Evolutionary conservation across 768 basidiomycete species (phyloP), one percentile per base, ranked within the genome.

Genomic region (Xerocomellus chrysenteron): DNA sequence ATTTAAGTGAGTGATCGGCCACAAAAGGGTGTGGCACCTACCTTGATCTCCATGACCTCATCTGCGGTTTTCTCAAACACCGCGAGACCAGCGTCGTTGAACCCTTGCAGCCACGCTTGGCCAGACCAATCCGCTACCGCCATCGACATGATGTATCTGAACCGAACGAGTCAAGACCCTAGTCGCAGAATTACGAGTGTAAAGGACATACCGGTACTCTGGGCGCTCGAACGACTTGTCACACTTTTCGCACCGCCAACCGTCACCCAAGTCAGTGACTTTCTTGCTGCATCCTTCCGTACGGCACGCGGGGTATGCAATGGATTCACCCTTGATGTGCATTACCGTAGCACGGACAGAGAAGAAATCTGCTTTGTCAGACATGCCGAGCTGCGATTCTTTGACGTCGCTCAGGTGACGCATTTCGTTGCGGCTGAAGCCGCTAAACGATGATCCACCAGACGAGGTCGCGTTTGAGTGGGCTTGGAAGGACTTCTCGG

Each of bases 161-260:
- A 13, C 5, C 39, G 28, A 30, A 55, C 19, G 2, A 33, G 45
- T 61, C 56, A 56, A 40, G 5, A 54, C 40, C 26, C 35, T 28
- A 54, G 51, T 26, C 42, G 46, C 30, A 52, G 52, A 42, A 9
- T 2, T 10, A 36, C 40, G 5, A 39, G 28, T 5, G 32, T 11
- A 21, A 8, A 39, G 3, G 3, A 77, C 84, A 58, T 62, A 95
- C 95, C 95, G 81, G 68, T 94, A 81, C 61, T 91, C 84, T 4
- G 96, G 94, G 33, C 79, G 76, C 2, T 80, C 77, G 65, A 82
- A 89, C 26, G 72, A 81, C 69, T 80, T 83, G 50, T 90, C 83
- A 69, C 96, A 98, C 73, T 94, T 98, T 69, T 98, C 97, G 70
- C 97, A 98, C 44, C 83, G 76, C 93, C 93, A 98, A n/a, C 77